Conservation (phyloP, 306 rosid species). For the Fragaria vesca region DNA sequence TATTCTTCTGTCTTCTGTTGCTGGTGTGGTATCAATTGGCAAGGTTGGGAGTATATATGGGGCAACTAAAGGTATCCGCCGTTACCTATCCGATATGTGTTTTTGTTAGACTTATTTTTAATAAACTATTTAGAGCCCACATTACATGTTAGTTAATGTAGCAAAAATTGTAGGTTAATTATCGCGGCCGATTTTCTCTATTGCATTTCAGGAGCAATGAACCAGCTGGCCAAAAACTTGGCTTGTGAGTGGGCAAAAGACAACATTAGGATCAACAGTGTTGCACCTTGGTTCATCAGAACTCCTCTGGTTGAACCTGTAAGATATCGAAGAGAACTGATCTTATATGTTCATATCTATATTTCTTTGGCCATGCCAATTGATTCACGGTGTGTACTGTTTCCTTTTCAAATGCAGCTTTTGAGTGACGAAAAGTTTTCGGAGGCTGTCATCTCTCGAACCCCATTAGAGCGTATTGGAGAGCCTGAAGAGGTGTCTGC, state of each 20-base stretch:
- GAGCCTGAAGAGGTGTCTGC: not conserved
- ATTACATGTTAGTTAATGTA: too few species aligned
- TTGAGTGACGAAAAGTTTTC: not conserved
- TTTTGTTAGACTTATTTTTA: too few species aligned
- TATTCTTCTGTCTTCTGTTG: conserved; percentile 36
- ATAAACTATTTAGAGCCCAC: too few species aligned
- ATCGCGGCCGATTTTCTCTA: not conserved
- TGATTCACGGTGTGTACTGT: too few species aligned
- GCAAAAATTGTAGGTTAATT: not conserved
- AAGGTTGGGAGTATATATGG: conserved; percentile 17
- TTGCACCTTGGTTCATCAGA: conserved; percentile 48
- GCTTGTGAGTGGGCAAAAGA: conserved; percentile 72
- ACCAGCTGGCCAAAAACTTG: conserved; percentile 40
- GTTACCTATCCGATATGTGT: too few species aligned
- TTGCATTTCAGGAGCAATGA: conserved; percentile 46
- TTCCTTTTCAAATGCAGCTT: not conserved
- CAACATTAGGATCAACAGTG: conserved; percentile 47
- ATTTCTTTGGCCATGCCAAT: too few species aligned
- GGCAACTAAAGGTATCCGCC: conserved; percentile 40
- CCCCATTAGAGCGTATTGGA: not conserved
- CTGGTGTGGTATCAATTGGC: conserved; percentile 17
- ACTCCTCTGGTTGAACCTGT: conserved; percentile 30
- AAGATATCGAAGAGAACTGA: not conserved
- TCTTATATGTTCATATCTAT: not conserved
- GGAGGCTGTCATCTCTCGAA: not conserved